Evolutionary conservation across 352 stramenopile species (phyloP), one percentile per base, ranked within the genome.

Genomic region (Globisporangium iwayamae): DNA sequence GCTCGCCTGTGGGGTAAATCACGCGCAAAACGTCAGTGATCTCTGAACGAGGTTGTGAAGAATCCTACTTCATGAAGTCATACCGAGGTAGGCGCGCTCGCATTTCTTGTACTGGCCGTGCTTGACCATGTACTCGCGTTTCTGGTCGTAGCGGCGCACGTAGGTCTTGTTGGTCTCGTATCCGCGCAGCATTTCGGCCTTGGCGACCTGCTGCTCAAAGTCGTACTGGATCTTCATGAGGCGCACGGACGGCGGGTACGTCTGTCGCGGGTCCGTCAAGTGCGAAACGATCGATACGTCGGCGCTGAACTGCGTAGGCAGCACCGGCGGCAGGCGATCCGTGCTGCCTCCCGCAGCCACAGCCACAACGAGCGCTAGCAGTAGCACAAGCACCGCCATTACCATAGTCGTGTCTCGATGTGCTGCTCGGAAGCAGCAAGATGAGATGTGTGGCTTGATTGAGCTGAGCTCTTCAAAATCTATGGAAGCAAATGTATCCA

Each of bases 51-150:
- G 14, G 5, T 13, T 7, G 4, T 13, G n/a, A 46, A 14, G 4
- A 13, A 46, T 18, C 45, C 13, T 4, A 4, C 11, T 41, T 13
- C 2, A 51, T 28, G n/a, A 16, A 16, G 9, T 10, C 32, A 22
- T 72, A 47, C 78, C 83, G 36, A 91, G 65, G 47, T 90, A 90
- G 13, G 80, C 83, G 46, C 83, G 78, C 70, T 91, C 80, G 61
- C 83, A 91, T 61, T 83, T 89, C 51, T 67, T 66, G 65, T 85
- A 90, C 62, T 80, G 63, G 38, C 79, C 80, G 47, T 70, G 73
- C 70, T 87, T 90, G 66, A 88, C 81, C 80, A 88, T 89, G 65
- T 89, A 91, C 70, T 91, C 83, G 56, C 71, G 68, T 57, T 85
- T 85, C 67, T 71, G 63, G 55, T 89, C 83, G 61, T 91, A 91